These are phyloP conservation scores for Neurospora sp. DNA, from an alignment of 2,329 filamentous ascomycete species.

Conservation along the genomic window DNA sequence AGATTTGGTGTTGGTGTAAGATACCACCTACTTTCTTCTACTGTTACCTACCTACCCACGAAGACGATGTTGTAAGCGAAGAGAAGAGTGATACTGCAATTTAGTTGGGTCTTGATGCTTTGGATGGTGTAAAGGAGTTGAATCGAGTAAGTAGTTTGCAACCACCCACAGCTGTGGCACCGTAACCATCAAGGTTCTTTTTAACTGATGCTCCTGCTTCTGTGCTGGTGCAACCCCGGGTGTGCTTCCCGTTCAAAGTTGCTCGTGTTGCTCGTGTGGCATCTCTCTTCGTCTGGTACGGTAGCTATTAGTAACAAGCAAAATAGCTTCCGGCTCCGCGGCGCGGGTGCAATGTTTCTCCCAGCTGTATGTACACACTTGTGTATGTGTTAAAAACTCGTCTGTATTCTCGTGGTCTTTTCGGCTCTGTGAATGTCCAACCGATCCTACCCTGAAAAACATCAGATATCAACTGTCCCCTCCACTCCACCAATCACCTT, in stretches of 20 bases:
- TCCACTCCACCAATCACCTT: background rate
- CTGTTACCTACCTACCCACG: background rate
- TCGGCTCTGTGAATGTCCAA: background rate
- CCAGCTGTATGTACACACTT: background rate
- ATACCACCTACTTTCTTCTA: background rate
- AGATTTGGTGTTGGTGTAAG: background rate
- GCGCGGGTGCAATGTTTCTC: background rate
- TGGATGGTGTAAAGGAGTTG: background rate
- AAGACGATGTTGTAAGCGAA: background rate
- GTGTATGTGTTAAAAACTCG: background rate
- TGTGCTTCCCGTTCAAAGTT: background rate
- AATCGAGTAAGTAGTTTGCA: background rate
- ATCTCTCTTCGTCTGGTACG: background rate
- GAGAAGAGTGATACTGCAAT: background rate
- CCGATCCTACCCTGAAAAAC: background rate
- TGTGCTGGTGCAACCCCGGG: background rate
- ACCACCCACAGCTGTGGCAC: background rate
- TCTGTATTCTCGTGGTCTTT: background rate
- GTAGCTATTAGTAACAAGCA: background rate
- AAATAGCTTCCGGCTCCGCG: background rate
- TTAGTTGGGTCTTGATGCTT: background rate
- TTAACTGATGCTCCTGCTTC: background rate
- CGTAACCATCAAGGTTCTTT: background rate
- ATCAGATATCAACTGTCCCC: background rate
- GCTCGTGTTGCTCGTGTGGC: background rate